phyloP scores from a whole-genome alignment of 371 early-diverging fungal genomes.

The Lichtheimia corymbifera region DNA sequence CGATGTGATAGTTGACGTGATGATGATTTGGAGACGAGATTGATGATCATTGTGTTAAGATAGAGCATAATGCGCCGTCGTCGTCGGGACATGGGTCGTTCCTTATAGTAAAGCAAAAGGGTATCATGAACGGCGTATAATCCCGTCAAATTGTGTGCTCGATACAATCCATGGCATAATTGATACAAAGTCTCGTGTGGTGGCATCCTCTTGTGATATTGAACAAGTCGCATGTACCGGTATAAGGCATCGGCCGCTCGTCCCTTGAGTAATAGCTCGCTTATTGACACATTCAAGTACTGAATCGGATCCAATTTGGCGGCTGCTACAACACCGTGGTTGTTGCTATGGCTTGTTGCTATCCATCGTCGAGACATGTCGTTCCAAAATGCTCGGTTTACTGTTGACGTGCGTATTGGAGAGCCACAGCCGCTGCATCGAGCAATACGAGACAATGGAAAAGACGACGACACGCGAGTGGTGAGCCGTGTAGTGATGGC shows the following conservation, averaged over 20 bases:
- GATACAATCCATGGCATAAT: conserved; percentile 15
- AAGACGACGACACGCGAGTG: too few species aligned
- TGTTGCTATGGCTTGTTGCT: too few species aligned
- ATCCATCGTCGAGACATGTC: too few species aligned
- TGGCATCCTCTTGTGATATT: conserved; percentile 7
- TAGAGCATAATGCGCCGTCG: conserved; percentile 14
- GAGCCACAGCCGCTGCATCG: background rate
- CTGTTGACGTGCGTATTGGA: background rate
- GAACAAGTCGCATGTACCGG: conserved; percentile 9
- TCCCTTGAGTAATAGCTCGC: background rate
- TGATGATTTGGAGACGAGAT: conserved; percentile 6
- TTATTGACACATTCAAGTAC: background rate
- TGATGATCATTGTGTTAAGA: conserved; percentile 20
- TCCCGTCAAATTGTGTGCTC: conserved; percentile 14
- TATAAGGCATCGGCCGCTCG: conserved; percentile 5
- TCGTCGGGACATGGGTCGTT: conserved; percentile 12
- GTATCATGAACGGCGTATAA: conserved; percentile 22
- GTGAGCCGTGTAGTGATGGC: too few species aligned
- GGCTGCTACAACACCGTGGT: too few species aligned
- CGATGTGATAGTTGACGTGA: too few species aligned
- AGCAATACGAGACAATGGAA: background rate
- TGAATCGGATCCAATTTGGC: too few species aligned
- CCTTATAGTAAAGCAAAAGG: conserved; percentile 11
- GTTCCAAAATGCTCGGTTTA: background rate
- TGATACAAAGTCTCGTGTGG: conserved; percentile 21